Evolutionary conservation across 1,284 basidiomycete species (phyloP).

Genomic region (Wallemia hederae): DNA sequence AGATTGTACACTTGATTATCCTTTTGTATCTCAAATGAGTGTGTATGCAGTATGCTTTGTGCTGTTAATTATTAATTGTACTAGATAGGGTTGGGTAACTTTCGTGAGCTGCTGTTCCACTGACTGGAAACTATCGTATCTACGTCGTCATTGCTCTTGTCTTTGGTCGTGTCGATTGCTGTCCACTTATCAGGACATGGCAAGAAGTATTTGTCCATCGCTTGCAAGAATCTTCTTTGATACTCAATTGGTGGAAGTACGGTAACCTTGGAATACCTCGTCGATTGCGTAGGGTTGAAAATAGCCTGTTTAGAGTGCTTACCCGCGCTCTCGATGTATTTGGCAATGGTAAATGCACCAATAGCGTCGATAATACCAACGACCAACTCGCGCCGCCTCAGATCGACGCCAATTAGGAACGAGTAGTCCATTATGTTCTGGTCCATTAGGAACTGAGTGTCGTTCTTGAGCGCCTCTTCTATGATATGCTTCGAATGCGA

Average conservation of each 20-base stretch:
- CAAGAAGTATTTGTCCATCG: not conserved
- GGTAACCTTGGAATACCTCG: not conserved
- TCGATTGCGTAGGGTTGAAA: not conserved
- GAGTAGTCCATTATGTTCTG: slow-evolving; percentile 50
- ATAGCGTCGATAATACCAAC: slow-evolving; percentile 54
- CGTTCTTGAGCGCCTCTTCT: slow-evolving; percentile 9
- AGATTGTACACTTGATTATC: not conserved
- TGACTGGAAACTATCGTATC: not conserved
- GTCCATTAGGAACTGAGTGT: slow-evolving; percentile 14
- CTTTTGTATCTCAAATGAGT: not conserved
- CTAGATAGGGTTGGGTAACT: not conserved
- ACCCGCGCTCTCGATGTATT: not conserved
- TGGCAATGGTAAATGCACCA: slow-evolving; percentile 17
- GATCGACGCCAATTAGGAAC: slow-evolving; percentile 27
- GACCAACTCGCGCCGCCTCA: slow-evolving; percentile 30
- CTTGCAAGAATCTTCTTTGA: not conserved
- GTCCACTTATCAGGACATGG: not conserved
- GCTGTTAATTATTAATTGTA: not conserved
- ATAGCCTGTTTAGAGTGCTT: slow-evolving; percentile 1
- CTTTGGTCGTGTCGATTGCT: not conserved
- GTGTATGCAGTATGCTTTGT: not conserved
- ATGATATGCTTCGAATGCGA: slow-evolving; percentile 1
- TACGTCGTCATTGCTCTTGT: not conserved
- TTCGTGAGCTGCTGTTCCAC: not conserved
- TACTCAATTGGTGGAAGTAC: not conserved